Conservation (phyloP, 352 stramenopile genomes). For the Phytophthora niederhauseri region DNA sequence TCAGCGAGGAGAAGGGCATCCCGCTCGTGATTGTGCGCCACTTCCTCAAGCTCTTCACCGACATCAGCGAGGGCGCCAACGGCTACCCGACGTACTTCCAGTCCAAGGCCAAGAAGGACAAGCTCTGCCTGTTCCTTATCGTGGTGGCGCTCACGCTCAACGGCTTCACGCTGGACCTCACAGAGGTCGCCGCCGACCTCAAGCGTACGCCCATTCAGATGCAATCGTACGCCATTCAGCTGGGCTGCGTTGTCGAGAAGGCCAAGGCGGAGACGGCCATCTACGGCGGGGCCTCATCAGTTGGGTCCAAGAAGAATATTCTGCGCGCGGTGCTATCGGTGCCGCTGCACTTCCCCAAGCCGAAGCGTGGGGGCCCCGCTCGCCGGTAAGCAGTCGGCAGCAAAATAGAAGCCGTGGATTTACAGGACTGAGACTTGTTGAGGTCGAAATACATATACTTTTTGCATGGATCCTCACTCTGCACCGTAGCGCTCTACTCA, state of each 20-base stretch:
- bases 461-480: slow-evolving; percentile 18
- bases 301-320: slow-evolving; percentile 74
- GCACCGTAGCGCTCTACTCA: background rate
- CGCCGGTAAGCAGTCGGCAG: slow-evolving; percentile 43
- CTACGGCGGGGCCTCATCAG: slow-evolving; percentile 50
- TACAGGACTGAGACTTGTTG: slow-evolving; percentile 24
- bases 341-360: slow-evolving; percentile 76
- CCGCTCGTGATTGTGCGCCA: slow-evolving; percentile 74
- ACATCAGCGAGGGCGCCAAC: slow-evolving; percentile 56
- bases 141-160: slow-evolving; percentile 78
- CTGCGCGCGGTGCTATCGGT: slow-evolving; percentile 73
- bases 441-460: slow-evolving; percentile 32
- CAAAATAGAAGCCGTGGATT: slow-evolving; percentile 21
- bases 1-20: slow-evolving; percentile 81
- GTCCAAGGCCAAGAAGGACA: slow-evolving; percentile 83
- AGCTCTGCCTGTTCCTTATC: slow-evolving; percentile 79
- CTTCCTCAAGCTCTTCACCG: slow-evolving; percentile 72
- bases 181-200: slow-evolving; percentile 68
- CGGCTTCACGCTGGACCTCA: slow-evolving; percentile 77
- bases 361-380: slow-evolving; percentile 61
- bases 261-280: slow-evolving; percentile 63
- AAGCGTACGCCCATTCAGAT: slow-evolving; percentile 63
- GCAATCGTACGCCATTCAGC: slow-evolving; percentile 66
- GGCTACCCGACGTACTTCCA: slow-evolving; percentile 73
- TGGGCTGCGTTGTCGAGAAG: slow-evolving; percentile 81